phyloP scores from a whole-genome alignment of 2,329 filamentous ascomycete species.

The Triangularia setosa region DNA sequence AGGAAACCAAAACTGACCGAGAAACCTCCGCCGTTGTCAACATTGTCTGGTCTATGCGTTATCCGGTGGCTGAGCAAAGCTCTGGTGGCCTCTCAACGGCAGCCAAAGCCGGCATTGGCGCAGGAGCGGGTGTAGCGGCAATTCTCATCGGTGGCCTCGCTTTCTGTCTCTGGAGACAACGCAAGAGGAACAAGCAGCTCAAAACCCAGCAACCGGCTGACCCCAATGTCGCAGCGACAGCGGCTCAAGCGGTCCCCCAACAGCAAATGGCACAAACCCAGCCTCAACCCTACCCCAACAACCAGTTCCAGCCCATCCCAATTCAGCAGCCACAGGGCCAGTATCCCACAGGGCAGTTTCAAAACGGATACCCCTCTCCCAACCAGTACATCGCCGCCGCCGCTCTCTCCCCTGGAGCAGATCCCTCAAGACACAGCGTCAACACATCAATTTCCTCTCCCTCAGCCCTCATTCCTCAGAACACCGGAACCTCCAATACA shows the following conservation, averaged over 20 bases:
- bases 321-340: neutral
- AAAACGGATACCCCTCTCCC: neutral
- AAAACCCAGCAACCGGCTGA: neutral
- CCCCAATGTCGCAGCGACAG: neutral
- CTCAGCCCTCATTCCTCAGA: conserved; percentile 14
- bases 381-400: neutral
- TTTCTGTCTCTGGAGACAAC: conserved; percentile 20
- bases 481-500: conserved; percentile 19
- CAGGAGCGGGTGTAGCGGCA: conserved; percentile 17
- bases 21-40: conserved; percentile 29
- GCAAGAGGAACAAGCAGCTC: conserved; percentile 22
- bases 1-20: conserved; percentile 20
- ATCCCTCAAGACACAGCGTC: neutral
- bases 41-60: conserved; percentile 30
- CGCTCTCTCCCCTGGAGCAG: neutral
- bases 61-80: conserved; percentile 16
- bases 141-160: conserved; percentile 20
- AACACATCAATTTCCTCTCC: neutral
- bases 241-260: neutral
- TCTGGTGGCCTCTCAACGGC: conserved; percentile 18
- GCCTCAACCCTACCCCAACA: neutral
- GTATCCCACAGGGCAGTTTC: neutral
- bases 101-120: conserved; percentile 22
- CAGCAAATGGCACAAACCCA: neutral
- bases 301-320: neutral